Evolutionary conservation across 1,284 basidiomycete genomes (phyloP), one percentile per base, ranked within the genome.

Genomic region (Cryptococcus depauperatus): DNA sequence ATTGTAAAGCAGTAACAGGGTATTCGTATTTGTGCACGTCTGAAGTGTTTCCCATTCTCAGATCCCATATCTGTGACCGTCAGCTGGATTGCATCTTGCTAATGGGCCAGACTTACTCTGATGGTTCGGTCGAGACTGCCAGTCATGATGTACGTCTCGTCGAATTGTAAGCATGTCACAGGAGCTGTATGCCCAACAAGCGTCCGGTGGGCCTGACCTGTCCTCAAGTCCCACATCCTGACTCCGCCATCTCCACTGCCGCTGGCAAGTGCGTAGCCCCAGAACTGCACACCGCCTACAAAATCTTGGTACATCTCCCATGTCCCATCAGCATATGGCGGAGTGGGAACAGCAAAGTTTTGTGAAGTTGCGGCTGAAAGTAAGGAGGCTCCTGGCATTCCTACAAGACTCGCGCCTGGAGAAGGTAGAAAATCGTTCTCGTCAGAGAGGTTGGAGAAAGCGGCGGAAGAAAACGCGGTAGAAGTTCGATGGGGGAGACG

Each of bases 161-260:
- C 95, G 61, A 99, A 98, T 66, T 98, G 95, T 18, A 99, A 75
- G 61, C 84, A 90, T 2, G 90, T 97, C 39, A 98, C 82, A 4
- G 95, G 91, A 0, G 78, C 87, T 1, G 89, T 96, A 68, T 99
- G 95, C 5, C 93, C 95, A 21, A 87, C 73, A 40, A 99, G 74
- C 8, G 92, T 96, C 34, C 95, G 77, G 70, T 97, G 92, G 11
- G 91, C 84, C 69, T 98, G 93, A 4, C 95, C 95, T 33, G 93
- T 99, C 33, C 95, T 84, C 92, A 98, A 95, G 66, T 99, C 95
- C 95, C 95, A 98, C 89, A 99, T 95, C 50, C 95, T 76, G 25
- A 98, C 90, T 1, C 85, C 92, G 30, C 93, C 92, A 70, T 99
- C 95, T 1, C 89, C 92, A 59, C 87, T 92, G 1, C 92, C 95